A percentile compares a stretch with the other conserved stretches of the same genome.
phyloP scores from a whole-genome alignment of 2,329 filamentous ascomycete species.

The Scedosporium minutisporum region DNA sequence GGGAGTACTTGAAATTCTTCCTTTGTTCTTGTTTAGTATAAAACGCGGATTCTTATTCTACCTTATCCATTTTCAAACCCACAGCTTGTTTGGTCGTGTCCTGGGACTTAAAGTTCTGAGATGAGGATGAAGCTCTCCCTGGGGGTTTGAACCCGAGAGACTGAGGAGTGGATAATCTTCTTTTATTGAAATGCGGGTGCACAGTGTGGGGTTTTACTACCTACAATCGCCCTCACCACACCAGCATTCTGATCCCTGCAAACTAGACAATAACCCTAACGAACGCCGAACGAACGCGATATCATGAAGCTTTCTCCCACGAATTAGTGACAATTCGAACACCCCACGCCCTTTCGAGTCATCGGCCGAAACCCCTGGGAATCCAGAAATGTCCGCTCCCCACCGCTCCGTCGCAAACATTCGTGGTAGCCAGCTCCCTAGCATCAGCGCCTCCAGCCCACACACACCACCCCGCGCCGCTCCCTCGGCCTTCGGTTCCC shows the following conservation, averaged over 20 bases:
- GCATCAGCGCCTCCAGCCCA: conserved; percentile 33
- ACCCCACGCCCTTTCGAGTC: background rate
- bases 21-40: too few species aligned
- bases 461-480: conserved; percentile 44
- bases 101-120: too few species aligned
- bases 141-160: too few species aligned
- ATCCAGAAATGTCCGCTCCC: background rate
- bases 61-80: too few species aligned
- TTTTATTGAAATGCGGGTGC: background rate
- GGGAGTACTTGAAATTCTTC: too few species aligned
- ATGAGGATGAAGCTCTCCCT: too few species aligned
- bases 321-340: background rate
- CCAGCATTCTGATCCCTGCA: background rate
- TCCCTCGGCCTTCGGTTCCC: conserved; percentile 46
- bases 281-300: background rate
- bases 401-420: conserved; percentile 40
- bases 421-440: conserved; percentile 29
- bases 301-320: background rate
- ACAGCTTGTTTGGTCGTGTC: too few species aligned
- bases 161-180: too few species aligned
- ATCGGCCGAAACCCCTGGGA: too few species aligned
- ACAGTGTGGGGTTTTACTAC: background rate
- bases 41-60: too few species aligned
- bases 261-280: background rate
- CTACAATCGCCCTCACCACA: background rate